Evolutionary conservation across 2,329 filamentous ascomycete genomes (phyloP).

Genomic region (Xylaria hypoxylon): DNA sequence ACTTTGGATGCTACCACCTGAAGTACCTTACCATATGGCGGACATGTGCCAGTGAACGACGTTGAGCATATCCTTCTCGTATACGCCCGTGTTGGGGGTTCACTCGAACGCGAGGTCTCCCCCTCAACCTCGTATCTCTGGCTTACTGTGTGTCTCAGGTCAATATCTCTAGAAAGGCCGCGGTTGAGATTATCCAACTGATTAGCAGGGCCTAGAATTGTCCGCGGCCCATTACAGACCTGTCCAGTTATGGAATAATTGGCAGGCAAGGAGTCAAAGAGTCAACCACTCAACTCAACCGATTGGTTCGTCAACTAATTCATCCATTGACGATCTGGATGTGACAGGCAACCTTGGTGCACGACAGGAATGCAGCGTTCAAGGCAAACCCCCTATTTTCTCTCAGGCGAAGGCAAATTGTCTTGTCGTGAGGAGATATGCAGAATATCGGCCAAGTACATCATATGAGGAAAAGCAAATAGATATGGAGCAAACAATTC

Average conservation of each 20-base stretch:
- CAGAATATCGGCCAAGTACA: slow-evolving; percentile 10
- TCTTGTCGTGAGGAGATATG: slow-evolving; percentile 9
- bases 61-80: not conserved
- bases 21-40: not conserved
- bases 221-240: not conserved
- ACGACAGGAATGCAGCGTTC: slow-evolving; percentile 3
- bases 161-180: slow-evolving; percentile 1
- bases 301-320: not conserved
- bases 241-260: not conserved
- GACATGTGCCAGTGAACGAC: not conserved
- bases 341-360: not conserved
- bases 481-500: slow-evolving; percentile 8
- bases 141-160: not conserved
- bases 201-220: slow-evolving; percentile 1
- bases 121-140: not conserved
- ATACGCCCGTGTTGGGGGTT: not conserved
- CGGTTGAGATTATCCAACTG: not conserved
- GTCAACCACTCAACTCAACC: not conserved
- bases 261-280: not conserved
- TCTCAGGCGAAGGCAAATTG: not conserved
- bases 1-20: not conserved
- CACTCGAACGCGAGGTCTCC: not conserved
- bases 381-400: slow-evolving; percentile 4
- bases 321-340: not conserved
- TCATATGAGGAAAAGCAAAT: slow-evolving; percentile 20